phyloP scores from a whole-genome alignment of 306 rosid species.

The Ormosia emarginata region DNA sequence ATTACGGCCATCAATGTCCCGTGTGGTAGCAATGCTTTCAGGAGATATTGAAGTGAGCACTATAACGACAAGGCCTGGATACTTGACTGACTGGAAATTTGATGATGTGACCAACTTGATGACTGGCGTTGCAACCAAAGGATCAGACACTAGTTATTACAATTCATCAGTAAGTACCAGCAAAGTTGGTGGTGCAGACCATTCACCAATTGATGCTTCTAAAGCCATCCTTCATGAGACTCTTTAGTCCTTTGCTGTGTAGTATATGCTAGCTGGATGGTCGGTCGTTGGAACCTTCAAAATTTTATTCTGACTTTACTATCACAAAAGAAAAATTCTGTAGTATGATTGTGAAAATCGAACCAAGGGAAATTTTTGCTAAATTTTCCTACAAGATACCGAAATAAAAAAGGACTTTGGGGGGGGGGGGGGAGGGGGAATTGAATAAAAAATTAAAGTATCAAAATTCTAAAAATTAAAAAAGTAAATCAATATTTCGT shows the following conservation, averaged over 20 bases:
- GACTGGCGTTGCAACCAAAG: slow-evolving; percentile 23
- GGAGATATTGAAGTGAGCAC: slow-evolving; percentile 59
- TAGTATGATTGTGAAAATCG: too few species aligned
- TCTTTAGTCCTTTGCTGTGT: neutral
- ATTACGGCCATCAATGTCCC: slow-evolving; percentile 65
- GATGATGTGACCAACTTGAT: slow-evolving; percentile 35
- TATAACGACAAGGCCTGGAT: slow-evolving; percentile 57
- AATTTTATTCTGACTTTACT: too few species aligned
- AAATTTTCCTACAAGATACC: too few species aligned
- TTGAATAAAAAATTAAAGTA: too few species aligned
- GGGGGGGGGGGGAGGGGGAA: too few species aligned
- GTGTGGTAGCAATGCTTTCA: slow-evolving; percentile 69
- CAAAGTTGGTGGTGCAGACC: slow-evolving; percentile 22
- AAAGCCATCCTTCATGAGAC: slow-evolving; percentile 21
- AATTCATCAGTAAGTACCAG: slow-evolving; percentile 33
- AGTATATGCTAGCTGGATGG: neutral
- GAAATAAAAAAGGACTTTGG: too few species aligned
- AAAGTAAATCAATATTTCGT: too few species aligned
- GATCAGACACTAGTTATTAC: slow-evolving; percentile 21
- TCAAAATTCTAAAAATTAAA: too few species aligned
- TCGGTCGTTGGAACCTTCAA: too few species aligned
- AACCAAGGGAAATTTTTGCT: too few species aligned
- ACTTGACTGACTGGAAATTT: slow-evolving; percentile 64
- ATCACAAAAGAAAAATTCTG: too few species aligned
- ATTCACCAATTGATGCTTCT: slow-evolving; percentile 17